Percentiles rank a stretch among this genome's conserved stretches.
These are phyloP conservation scores for Hypsizygus marmoreus DNA, from an alignment of 768 basidiomycete genomes.

Conservation along the genomic window DNA sequence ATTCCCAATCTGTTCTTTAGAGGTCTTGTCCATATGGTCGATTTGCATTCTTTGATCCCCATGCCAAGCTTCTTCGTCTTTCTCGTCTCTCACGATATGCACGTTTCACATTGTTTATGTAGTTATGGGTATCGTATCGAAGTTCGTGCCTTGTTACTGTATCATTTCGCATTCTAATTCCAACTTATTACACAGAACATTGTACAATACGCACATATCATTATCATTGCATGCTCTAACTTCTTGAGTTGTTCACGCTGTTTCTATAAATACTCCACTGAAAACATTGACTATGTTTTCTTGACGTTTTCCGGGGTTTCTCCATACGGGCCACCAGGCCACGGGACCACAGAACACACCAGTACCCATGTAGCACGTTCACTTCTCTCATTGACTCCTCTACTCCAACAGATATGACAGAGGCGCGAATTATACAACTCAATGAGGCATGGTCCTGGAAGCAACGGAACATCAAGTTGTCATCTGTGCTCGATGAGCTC, in stretches of 20 bases:
- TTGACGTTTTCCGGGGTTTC: neutral
- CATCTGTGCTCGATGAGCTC: constrained; percentile 27
- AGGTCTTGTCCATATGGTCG: too few species aligned
- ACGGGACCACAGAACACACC: neutral
- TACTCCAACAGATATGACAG: neutral
- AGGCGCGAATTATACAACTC: constrained; percentile 15
- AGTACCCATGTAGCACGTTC: neutral
- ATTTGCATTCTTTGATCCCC: too few species aligned
- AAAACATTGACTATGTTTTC: neutral
- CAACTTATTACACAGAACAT: neutral
- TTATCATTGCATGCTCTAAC: too few species aligned
- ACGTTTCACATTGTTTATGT: too few species aligned
- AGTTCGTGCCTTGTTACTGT: too few species aligned
- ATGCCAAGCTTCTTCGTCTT: too few species aligned
- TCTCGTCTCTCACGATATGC: too few species aligned
- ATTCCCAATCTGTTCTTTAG: too few species aligned
- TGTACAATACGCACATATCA: too few species aligned
- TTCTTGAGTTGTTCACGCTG: too few species aligned
- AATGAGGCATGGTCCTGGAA: constrained; percentile 39
- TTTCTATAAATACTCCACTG: neutral
- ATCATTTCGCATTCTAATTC: too few species aligned
- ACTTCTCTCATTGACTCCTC: neutral
- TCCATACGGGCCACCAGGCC: neutral
- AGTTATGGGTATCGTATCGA: too few species aligned
- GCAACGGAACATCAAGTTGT: constrained; percentile 30